Percentiles rank a stretch among this genome's conserved stretches.
These are phyloP conservation scores for Candida labiduridarum DNA, from an alignment of 1,139 yeast genomes.

Conservation along the genomic window DNA sequence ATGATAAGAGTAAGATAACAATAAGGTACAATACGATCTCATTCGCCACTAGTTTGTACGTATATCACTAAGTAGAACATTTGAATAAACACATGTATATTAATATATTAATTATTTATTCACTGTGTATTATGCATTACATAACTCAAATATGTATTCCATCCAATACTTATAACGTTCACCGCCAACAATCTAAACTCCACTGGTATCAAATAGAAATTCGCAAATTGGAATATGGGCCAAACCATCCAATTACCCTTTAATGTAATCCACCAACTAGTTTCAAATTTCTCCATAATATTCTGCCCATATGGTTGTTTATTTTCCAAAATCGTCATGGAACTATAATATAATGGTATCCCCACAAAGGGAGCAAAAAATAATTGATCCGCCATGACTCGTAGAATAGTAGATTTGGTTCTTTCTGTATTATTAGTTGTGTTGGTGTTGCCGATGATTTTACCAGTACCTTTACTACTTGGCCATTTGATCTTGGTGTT, in stretches of 20 bases:
- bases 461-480: not conserved
- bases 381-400: slow-evolving; percentile 73
- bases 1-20: too few relatives aligned
- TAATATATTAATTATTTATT: not conserved
- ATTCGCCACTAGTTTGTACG: not conserved
- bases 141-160: slow-evolving; percentile 81
- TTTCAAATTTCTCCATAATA: slow-evolving; percentile 40
- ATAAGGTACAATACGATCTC: too few relatives aligned
- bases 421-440: slow-evolving; percentile 1
- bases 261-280: slow-evolving; percentile 63
- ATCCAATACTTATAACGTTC: slow-evolving; percentile 71
- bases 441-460: not conserved
- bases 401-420: slow-evolving; percentile 30
- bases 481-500: slow-evolving; percentile 22
- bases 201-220: slow-evolving; percentile 73
- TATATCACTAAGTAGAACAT: not conserved
- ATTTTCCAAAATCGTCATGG: slow-evolving; percentile 67
- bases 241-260: slow-evolving; percentile 79
- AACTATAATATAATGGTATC: slow-evolving; percentile 66
- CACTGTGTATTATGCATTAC: slow-evolving; percentile 17
- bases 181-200: slow-evolving; percentile 69
- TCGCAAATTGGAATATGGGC: slow-evolving; percentile 79
- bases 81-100: not conserved
- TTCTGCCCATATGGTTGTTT: slow-evolving; percentile 26
- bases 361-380: slow-evolving; percentile 74